phyloP scores from a whole-genome alignment of 2,329 filamentous ascomycete genomes.

The Botrytis deweyae region DNA sequence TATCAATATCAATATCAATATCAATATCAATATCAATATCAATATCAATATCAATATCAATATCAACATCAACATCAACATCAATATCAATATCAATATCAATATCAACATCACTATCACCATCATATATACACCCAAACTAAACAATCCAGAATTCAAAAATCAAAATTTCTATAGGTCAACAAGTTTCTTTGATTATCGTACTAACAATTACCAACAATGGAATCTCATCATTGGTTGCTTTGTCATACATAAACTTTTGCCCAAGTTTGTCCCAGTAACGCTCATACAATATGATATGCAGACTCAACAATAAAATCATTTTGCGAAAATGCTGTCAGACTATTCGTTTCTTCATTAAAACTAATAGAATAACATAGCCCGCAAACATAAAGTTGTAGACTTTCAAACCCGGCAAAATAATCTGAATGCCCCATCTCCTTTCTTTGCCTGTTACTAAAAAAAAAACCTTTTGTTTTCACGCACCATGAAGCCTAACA shows the following conservation, averaged over 20 bases:
- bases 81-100: no score
- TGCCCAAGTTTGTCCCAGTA: no score
- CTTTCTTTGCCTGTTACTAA: background rate
- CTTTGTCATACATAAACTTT: background rate
- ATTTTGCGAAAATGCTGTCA: background rate
- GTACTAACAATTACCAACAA: background rate
- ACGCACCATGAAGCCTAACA: slow-evolving; percentile 22
- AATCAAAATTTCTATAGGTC: background rate
- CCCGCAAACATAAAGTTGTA: background rate
- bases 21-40: no score
- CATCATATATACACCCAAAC: background rate
- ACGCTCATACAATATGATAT: background rate
- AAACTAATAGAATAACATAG: background rate
- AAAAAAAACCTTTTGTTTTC: slow-evolving; percentile 1
- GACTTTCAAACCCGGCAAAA: background rate
- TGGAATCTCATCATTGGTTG: background rate
- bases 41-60: no score
- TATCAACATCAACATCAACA: no score
- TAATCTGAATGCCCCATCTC: background rate
- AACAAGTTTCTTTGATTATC: background rate
- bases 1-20: background rate
- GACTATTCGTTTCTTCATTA: background rate
- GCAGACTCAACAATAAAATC: background rate
- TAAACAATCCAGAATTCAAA: background rate
- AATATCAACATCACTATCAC: background rate